phyloP scores from a whole-genome alignment of 2,329 filamentous ascomycete species.

The Simplicillium aogashimaense region DNA sequence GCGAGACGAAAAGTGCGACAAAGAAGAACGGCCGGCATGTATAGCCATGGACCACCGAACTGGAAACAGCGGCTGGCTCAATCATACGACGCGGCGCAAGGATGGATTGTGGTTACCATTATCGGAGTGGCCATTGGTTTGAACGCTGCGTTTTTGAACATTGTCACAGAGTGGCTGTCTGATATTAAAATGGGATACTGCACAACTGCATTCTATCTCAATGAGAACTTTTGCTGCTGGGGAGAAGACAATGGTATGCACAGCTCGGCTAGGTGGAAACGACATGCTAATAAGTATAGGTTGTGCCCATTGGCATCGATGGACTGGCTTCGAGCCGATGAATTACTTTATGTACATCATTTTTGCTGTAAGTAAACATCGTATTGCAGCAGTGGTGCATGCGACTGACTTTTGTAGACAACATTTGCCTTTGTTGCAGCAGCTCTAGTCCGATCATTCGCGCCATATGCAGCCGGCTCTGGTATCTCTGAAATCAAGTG shows the following conservation, averaged over 20 bases:
- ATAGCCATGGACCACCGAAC: conserved; percentile 57
- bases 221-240: conserved; percentile 97
- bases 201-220: conserved; percentile 90
- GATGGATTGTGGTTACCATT: conserved; percentile 93
- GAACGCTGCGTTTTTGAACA: conserved; percentile 88
- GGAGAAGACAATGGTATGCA: conserved; percentile 69
- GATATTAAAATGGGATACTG: conserved; percentile 97
- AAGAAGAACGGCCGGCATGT: conserved; percentile 61
- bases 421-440: conserved; percentile 77
- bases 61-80: conserved; percentile 78
- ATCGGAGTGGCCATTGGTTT: conserved; percentile 88
- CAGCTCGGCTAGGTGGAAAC: neutral
- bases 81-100: conserved; percentile 91
- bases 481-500: conserved; percentile 99
- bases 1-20: conserved; percentile 67
- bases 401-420: conserved; percentile 34
- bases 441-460: conserved; percentile 78
- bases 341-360: conserved; percentile 87
- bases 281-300: conserved; percentile 34
- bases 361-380: conserved; percentile 54
- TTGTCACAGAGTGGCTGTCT: conserved; percentile 91
- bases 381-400: neutral
- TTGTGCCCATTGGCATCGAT: conserved; percentile 80
- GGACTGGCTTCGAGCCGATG: conserved; percentile 66
- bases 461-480: conserved; percentile 90